A percentile compares a stretch with the other conserved stretches of the same genome.
phyloP scores from a whole-genome alignment of 1,284 basidiomycete genomes.

The Ustilago sp. region DNA sequence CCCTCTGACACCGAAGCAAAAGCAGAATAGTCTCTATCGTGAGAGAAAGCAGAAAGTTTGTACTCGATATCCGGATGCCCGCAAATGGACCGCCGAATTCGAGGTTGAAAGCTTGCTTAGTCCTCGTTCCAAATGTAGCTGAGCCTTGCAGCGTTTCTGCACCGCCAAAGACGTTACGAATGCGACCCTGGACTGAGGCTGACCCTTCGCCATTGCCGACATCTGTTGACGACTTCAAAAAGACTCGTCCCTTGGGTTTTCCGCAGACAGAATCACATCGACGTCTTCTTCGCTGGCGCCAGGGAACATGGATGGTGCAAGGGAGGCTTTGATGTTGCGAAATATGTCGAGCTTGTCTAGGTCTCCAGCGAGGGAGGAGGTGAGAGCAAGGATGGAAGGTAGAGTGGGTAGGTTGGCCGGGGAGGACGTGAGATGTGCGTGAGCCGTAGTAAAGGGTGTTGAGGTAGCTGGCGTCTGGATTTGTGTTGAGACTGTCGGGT shows the following conservation, averaged over 20 bases:
- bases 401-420: constrained; percentile 57
- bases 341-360: constrained; percentile 83
- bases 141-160: constrained; percentile 89
- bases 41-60: constrained; percentile 76
- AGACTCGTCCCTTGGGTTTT: constrained; percentile 82
- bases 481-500: constrained; percentile 47
- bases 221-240: constrained; percentile 87
- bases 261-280: constrained; percentile 83
- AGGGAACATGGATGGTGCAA: constrained; percentile 77
- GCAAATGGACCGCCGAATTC: constrained; percentile 63
- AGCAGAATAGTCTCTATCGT: constrained; percentile 78
- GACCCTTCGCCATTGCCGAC: constrained; percentile 93
- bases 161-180: constrained; percentile 85
- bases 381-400: constrained; percentile 74
- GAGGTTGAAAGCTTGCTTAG: constrained; percentile 78
- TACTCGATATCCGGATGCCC: constrained; percentile 75
- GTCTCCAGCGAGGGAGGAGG: constrained; percentile 78
- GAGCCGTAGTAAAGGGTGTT: constrained; percentile 66
- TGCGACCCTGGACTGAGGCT: constrained; percentile 61
- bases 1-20: constrained; percentile 80
- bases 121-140: constrained; percentile 87
- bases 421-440: constrained; percentile 58
- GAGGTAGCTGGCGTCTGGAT: constrained; percentile 35
- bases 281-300: constrained; percentile 79
- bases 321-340: constrained; percentile 77